Percentiles rank a stretch among this genome's conserved stretches.
phyloP scores from a whole-genome alignment of 495 filamentous ascomycete genomes.

The Beverwykella pulmonaria region DNA sequence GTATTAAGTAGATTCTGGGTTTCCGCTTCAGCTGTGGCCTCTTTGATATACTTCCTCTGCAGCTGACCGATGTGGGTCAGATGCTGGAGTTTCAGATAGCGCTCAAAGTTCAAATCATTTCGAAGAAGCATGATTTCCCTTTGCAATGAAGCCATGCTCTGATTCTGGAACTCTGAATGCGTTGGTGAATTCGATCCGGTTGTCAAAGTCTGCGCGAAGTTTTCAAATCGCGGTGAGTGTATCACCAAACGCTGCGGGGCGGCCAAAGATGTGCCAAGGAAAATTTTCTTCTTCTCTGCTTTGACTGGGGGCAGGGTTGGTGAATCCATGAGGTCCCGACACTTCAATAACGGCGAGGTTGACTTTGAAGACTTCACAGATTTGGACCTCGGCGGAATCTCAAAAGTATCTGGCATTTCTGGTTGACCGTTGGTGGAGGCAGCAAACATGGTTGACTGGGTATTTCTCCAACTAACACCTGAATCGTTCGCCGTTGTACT shows the following conservation, averaged over 20 bases:
- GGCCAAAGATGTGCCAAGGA: constrained; percentile 3
- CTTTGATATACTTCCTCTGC: constrained; percentile 65
- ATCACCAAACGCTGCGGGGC: constrained; percentile 4
- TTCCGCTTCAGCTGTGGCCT: constrained; percentile 71
- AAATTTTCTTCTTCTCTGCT: constrained; percentile 18
- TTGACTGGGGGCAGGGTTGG: constrained; percentile 55
- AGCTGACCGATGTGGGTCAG: constrained; percentile 73
- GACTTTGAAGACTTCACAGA: constrained; percentile 21
- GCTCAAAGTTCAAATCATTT: constrained; percentile 76
- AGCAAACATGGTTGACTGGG: constrained; percentile 52
- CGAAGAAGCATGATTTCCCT: constrained; percentile 66
- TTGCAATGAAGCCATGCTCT: constrained; percentile 60
- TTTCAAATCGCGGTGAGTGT: constrained; percentile 30
- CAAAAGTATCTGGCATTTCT: constrained; percentile 21
- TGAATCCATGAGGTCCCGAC: constrained; percentile 54
- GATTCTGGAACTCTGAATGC: constrained; percentile 32
- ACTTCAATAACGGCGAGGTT: constrained; percentile 33
- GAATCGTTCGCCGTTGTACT: constrained; percentile 24
- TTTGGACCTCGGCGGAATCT: constrained; percentile 32
- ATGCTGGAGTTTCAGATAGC: constrained; percentile 75
- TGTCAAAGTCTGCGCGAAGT: constrained; percentile 38
- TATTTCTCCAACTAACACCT: constrained; percentile 50
- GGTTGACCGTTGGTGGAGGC: constrained; percentile 36
- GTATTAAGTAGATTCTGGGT: constrained; percentile 73
- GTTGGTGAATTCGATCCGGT: constrained; percentile 25